phyloP scores from a whole-genome alignment of 371 early-diverging fungal species.

The Phascolomyces articulosus region DNA sequence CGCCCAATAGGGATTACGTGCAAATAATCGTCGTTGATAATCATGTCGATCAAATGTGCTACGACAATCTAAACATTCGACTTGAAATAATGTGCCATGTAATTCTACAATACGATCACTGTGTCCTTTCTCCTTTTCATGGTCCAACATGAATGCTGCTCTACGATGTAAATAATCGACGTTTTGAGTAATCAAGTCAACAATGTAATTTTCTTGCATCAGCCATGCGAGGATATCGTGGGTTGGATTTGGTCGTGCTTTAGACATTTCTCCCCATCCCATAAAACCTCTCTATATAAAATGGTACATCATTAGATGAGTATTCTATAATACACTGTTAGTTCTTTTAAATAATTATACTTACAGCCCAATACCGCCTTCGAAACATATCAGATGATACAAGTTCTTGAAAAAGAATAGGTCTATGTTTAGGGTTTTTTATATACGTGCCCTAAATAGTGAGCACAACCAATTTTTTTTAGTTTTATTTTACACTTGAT shows the following conservation, averaged over 20 bases:
- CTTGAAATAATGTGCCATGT: constrained; percentile 81
- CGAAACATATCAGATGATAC: constrained; percentile 59
- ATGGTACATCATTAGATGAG: not conserved
- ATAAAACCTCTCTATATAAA: constrained; percentile 68
- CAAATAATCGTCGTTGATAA: constrained; percentile 70
- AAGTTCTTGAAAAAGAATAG: constrained; percentile 81
- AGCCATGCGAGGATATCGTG: constrained; percentile 68
- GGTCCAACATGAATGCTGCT: constrained; percentile 46
- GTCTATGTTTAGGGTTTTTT: constrained; percentile 79
- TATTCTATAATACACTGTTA: not conserved
- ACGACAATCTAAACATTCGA: constrained; percentile 76
- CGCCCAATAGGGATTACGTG: constrained; percentile 77
- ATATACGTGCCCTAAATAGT: constrained; percentile 70
- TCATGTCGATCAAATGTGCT: constrained; percentile 49
- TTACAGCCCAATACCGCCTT: constrained; percentile 86
- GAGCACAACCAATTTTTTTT: too few relatives aligned
- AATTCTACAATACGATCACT: constrained; percentile 67
- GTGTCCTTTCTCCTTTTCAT: not conserved
- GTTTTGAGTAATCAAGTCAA: constrained; percentile 86
- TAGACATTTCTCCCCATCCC: constrained; percentile 74
- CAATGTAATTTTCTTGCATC: constrained; percentile 41
- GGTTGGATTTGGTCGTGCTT: constrained; percentile 73
- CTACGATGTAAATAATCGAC: constrained; percentile 83
- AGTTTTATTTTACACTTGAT: not conserved
- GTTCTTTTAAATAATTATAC: not conserved